Evolutionary conservation across 495 filamentous ascomycete genomes (phyloP), one percentile per base, ranked within the genome.

Genomic region (Daldinia decipiens): DNA sequence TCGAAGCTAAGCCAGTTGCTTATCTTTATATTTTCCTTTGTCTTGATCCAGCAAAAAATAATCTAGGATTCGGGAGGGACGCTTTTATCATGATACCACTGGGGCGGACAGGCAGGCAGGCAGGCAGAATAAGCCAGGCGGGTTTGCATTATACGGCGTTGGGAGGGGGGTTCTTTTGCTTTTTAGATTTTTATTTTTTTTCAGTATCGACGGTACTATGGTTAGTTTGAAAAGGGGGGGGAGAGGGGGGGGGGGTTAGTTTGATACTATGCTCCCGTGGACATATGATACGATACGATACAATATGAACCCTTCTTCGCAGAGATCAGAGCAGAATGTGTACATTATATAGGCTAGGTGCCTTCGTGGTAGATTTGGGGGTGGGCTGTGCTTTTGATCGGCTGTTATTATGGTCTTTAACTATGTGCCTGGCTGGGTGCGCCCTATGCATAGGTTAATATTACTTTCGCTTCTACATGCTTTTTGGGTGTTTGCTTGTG

Each of bases 21-120:
- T 26, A 31, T 56, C 17, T 36, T 34, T 24, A 9, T 24, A n/a
- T 38, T 39, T 57, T 29, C 12, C 17, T 57, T 24, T n/a, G 53
- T 55, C n/a, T 15, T 15, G 1, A 13, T 29, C 27, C 4, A 17
- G 47, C 9, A 40, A 26, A 59, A 17, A 40, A 26, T 45, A 17
- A 29, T n/a, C 39, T 27, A 11, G 31, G 29, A 29, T 29, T 45
- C 24, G 24, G 50, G 17, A 43, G 38, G 36, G 9, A 21, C 53
- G 32, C 27, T 45, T 27, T n/a, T 43, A 29, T 17, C 24, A 43
- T 59, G 38, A 59, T 59, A 59, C 56, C 56, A 59, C 56, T 59
- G 56, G 56, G 56, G 38, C 38, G 36, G 56, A 21, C 31, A 26
- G 34, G 55, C 34, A 43, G 59, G 45, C 13, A 34, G 55, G 21